Base-by-base conservation (phyloP, 768 basidiomycete species). In the Suillus subaureus region DNA sequence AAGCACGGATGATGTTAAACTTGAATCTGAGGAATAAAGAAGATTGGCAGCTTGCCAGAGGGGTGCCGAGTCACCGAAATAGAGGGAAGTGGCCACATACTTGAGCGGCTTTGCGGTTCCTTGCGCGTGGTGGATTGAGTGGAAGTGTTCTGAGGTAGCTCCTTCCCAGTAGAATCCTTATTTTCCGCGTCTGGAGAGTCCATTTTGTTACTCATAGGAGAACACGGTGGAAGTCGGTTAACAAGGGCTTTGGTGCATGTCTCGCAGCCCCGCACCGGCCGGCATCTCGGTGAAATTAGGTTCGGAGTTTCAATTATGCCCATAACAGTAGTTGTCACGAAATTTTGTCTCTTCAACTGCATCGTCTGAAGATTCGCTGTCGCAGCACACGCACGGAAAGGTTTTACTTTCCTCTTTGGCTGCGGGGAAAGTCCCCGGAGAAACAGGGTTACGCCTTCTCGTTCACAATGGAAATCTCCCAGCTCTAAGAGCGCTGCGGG, bases 391-490 rank as follows among this genome's bases (percentile, higher is more conserved):
- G 81, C 76, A 91, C 91, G 83, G 85, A 81, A 81, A 84, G 83
- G 37, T 65, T 66, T 63, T 64, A 74, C 80, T 83, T 82, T 83
- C 79, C 67, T 63, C 64, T 68, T 83, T 80, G 68, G 89, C 91
- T 92, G 91, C 89, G 91, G 91, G 91, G 90, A 92, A 93, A 92
- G 91, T 92, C 91, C 89, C 91, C 91, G 91, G 91, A 92, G 91
- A 85, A 77, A 84, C 89, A 89, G 90, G 91, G 87, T 73, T 66
- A 71, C 71, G 79, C 83, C 77, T 80, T 79, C 82, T 85, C 80
- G 76, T 79, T 81, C 81, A 68, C 61, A 71, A 82, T 70, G 91
- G 90, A 91, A 89, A 92, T 83, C 90, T 75, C 80, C 89, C 86
- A 83, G 82, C 87, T 82, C 79, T 79, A 92, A 90, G 86, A 83